A percentile compares a stretch with the other conserved stretches of the same genome.
These are phyloP conservation scores for Colletotrichum gloeosporioides DNA, from an alignment of 2,329 filamentous ascomycete genomes.

Conservation along the genomic window DNA sequence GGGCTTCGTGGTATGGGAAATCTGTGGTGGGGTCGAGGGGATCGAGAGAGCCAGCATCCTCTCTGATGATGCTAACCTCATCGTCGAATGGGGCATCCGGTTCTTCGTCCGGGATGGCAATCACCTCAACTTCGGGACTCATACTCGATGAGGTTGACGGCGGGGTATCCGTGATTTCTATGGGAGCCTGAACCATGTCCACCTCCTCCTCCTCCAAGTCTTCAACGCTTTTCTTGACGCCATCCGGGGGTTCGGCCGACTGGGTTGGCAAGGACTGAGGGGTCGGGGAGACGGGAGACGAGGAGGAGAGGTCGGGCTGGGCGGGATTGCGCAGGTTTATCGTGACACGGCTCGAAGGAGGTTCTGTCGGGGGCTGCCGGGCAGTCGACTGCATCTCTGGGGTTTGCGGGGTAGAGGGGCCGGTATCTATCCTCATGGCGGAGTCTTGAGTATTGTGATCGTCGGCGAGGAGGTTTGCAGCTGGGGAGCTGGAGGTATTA, in stretches of 20 bases:
- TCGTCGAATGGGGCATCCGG: slow-evolving; percentile 30
- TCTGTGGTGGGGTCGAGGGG: slow-evolving; percentile 49
- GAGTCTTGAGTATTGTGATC: slow-evolving; percentile 29
- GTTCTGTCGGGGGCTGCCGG: slow-evolving; percentile 40
- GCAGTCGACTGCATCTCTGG: slow-evolving; percentile 40
- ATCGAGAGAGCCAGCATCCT: slow-evolving; percentile 34
- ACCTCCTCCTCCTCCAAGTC: slow-evolving; percentile 45
- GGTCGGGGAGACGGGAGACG: slow-evolving; percentile 49
- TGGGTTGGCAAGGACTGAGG: slow-evolving; percentile 25
- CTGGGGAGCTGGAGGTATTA: slow-evolving; percentile 36
- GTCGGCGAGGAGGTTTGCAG: slow-evolving; percentile 28
- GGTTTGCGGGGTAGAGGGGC: slow-evolving; percentile 46
- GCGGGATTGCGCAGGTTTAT: slow-evolving; percentile 61
- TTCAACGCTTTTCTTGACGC: slow-evolving; percentile 51
- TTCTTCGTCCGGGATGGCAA: slow-evolving; percentile 43
- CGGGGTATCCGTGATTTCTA: slow-evolving; percentile 28
- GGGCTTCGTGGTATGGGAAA: slow-evolving; percentile 51
- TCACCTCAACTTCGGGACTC: slow-evolving; percentile 50
- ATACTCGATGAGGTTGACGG: slow-evolving; percentile 43
- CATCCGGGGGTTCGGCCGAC: neutral
- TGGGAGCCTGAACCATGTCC: slow-evolving; percentile 34
- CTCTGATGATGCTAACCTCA: slow-evolving; percentile 25
- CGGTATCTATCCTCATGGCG: slow-evolving; percentile 47
- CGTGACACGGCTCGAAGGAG: slow-evolving; percentile 63
- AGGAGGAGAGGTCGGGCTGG: slow-evolving; percentile 43